Evolutionary conservation across 1,284 basidiomycete species (phyloP).

Genomic region (Cutaneotrichosporon sp.): DNA sequence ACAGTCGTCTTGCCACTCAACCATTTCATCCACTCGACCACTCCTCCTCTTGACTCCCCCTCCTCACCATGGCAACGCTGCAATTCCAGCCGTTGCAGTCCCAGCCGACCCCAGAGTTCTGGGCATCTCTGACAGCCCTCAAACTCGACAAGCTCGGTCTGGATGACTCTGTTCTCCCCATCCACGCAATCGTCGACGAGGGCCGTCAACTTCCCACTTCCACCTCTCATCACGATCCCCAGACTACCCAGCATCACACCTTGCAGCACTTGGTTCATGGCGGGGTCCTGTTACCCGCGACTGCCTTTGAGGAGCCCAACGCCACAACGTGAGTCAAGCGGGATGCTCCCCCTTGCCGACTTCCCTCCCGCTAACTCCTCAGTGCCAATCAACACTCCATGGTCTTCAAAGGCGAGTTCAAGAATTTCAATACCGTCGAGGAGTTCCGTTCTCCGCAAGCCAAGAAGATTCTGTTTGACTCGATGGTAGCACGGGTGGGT

Average conservation of each 20-base stretch:
- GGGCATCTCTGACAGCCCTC: constrained; percentile 83
- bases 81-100: constrained; percentile 88
- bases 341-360: too few relatives aligned
- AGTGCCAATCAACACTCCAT: constrained; percentile 46
- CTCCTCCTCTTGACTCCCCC: too few relatives aligned
- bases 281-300: constrained; percentile 25
- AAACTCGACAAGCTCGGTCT: constrained; percentile 91
- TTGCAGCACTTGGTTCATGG: constrained; percentile 37
- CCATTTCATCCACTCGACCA: too few relatives aligned
- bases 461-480: constrained; percentile 79
- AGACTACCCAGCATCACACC: neutral
- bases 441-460: constrained; percentile 83
- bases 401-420: constrained; percentile 67
- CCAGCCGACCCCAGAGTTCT: constrained; percentile 85
- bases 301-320: constrained; percentile 35
- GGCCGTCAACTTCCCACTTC: constrained; percentile 72
- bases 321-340: neutral
- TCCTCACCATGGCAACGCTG: constrained; percentile 58
- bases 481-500: constrained; percentile 59
- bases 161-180: constrained; percentile 68
- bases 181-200: constrained; percentile 69
- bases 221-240: neutral
- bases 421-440: constrained; percentile 95
- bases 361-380: neutral
- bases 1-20: too few relatives aligned